Base-by-base conservation (phyloP, 2,329 filamentous ascomycete species). In the Ophiocordyceps camponoti-rufipedis region DNA sequence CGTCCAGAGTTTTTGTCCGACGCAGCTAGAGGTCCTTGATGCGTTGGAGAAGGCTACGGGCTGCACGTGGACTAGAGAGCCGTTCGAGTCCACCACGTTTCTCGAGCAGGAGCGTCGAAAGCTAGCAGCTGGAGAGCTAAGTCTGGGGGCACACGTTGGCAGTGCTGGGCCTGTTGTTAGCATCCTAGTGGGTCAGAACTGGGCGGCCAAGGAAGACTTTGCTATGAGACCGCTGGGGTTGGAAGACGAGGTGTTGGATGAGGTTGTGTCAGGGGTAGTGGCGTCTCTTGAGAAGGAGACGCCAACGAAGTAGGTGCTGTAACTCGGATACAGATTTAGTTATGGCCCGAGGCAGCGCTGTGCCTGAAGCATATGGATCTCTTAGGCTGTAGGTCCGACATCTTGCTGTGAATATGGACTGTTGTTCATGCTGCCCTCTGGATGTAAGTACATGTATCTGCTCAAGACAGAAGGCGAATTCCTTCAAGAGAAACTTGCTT, bases 41-140 rank as follows among this genome's bases (percentile, higher is more conserved):
- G 58, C 64, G 0, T 59, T 75, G 3, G 72, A 80, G 58, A 66
- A 69, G 42, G 61, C 62, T 1, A 72, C 69, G 1, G 68, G 66
- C 0, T 49, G 51, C 14, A 66, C 68, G 47, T 62, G 62, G 61
- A 54, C 52, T 11, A 52, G 50, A 11, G 46, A 56, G 29, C 48
- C 57, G 23, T 45, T 61, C 1, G 60, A 68, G 41, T 63, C 64
- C 0, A 60, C 64, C 10, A 52, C 53, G 0, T 71, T 64, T 41
- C 58, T 72, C 11, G 51, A 55, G 28, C 14, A 11, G 32, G 14
- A 11, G 14, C 32, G 14, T 3, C 32, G 7, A 33, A 33, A 33
- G 32, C 32, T 33, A 3, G 32, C 23, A 33, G 7, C 11, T 7
- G 32, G 32, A 33, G 14, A 14, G 14, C 32, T 33, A 3, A 33